phyloP scores from a whole-genome alignment of 768 basidiomycete species.

The Trametes coccinea region DNA sequence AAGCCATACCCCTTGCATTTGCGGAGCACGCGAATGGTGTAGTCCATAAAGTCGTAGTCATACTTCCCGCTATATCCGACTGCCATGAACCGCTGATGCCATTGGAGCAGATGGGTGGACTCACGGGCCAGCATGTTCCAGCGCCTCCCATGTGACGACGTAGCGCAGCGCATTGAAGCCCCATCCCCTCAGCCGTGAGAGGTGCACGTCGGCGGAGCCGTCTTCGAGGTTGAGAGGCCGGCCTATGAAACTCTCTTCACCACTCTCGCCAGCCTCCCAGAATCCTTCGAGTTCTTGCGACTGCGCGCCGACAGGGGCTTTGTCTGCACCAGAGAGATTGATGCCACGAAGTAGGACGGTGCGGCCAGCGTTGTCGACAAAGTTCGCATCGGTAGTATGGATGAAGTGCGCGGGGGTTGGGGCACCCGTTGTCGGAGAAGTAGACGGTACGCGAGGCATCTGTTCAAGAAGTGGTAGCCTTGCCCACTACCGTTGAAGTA shows the following conservation, averaged over 20 bases:
- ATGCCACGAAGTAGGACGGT: constrained; percentile 89
- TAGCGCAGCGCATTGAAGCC: constrained; percentile 86
- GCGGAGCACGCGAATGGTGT: constrained; percentile 80
- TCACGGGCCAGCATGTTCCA: constrained; percentile 95
- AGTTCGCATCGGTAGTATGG: constrained; percentile 66
- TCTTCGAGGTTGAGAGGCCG: constrained; percentile 84
- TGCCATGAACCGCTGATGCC: constrained; percentile 7
- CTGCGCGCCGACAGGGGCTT: constrained; percentile 73
- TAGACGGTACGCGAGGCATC: constrained; percentile 58
- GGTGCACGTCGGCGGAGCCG: constrained; percentile 81
- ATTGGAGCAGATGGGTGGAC: constrained; percentile 37
- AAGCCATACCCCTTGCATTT: constrained; percentile 94
- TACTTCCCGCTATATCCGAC: constrained; percentile 67
- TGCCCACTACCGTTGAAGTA: not conserved
- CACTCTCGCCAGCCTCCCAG: constrained; percentile 76
- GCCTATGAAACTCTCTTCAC: constrained; percentile 70
- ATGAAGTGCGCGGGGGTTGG: constrained; percentile 51
- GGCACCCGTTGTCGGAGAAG: constrained; percentile 58
- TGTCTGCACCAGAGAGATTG: constrained; percentile 88
- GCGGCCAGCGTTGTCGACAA: constrained; percentile 74
- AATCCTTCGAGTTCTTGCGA: constrained; percentile 72
- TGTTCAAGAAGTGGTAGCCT: not conserved
- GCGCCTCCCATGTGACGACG: constrained; percentile 92
- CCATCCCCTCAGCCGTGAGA: constrained; percentile 86
- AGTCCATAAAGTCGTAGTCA: constrained; percentile 91